phyloP scores from a whole-genome alignment of 78 protist species.

The Dictyostelium purpureum region DNA sequence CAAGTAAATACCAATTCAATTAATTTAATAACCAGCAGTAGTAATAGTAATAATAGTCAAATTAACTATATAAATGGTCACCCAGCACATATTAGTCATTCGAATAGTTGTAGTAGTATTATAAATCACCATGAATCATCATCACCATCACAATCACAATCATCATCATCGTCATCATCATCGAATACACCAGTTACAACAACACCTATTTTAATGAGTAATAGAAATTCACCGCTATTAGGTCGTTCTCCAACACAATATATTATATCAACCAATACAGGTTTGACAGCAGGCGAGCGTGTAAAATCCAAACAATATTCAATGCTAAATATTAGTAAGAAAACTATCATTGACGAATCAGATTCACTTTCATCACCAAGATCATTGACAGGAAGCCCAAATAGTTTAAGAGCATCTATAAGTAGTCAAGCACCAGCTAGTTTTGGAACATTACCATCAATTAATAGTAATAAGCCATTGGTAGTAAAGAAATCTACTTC shows the following conservation, averaged over 20 bases:
- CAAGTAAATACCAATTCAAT: too few species aligned
- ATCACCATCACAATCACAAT: neutral
- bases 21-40: too few species aligned
- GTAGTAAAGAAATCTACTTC: slow-evolving; percentile 23
- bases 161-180: neutral
- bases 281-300: neutral
- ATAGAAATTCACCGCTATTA: neutral
- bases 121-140: too few species aligned
- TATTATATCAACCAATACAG: neutral
- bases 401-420: neutral
- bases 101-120: too few species aligned
- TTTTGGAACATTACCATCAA: neutral
- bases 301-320: slow-evolving; percentile 18
- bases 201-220: neutral
- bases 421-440: neutral
- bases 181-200: neutral
- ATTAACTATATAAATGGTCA: too few species aligned
- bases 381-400: neutral
- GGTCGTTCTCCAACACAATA: neutral
- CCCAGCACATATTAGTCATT: too few species aligned
- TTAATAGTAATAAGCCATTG: slow-evolving; percentile 1
- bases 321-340: slow-evolving; percentile 6
- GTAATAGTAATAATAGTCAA: too few species aligned
- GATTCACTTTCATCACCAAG: neutral
- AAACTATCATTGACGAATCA: neutral